Evolutionary conservation across 1,139 yeast genomes (phyloP).

Genomic region (Spathaspora sp.): DNA sequence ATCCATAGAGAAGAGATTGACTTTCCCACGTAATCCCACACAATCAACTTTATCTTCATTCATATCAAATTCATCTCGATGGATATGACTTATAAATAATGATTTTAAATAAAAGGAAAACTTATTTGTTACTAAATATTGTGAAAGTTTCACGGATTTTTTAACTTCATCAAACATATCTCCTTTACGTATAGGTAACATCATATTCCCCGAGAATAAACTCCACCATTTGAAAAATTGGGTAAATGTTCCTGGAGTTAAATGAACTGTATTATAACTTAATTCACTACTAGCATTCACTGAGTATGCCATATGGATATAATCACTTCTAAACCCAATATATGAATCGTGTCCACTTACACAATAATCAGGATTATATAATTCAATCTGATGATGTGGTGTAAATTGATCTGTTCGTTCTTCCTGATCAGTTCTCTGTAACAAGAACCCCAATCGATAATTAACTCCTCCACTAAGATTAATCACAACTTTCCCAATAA

Average conservation of each 20-base stretch:
- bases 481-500: slow-evolving; percentile 53
- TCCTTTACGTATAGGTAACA: slow-evolving; percentile 43
- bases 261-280: slow-evolving; percentile 44
- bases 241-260: slow-evolving; percentile 38
- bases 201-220: slow-evolving; percentile 42
- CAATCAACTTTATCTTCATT: slow-evolving; percentile 31
- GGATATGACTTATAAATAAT: slow-evolving; percentile 42
- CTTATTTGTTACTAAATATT: slow-evolving; percentile 42
- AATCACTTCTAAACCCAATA: slow-evolving; percentile 40
- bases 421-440: slow-evolving; percentile 49
- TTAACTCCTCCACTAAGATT: slow-evolving; percentile 60
- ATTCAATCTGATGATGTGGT: slow-evolving; percentile 70
- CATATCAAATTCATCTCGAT: slow-evolving; percentile 26
- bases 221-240: slow-evolving; percentile 49
- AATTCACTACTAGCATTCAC: slow-evolving; percentile 50
- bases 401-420: slow-evolving; percentile 51
- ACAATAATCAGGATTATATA: slow-evolving; percentile 64
- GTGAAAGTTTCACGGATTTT: slow-evolving; percentile 40
- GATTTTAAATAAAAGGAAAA: slow-evolving; percentile 40
- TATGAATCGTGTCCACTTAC: slow-evolving; percentile 40
- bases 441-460: slow-evolving; percentile 57
- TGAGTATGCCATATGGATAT: slow-evolving; percentile 46
- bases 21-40: slow-evolving; percentile 42
- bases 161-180: slow-evolving; percentile 38
- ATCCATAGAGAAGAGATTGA: slow-evolving; percentile 41